Conservation (phyloP, 2,329 filamentous ascomycete species). For the Incumbomyces delicatus region DNA sequence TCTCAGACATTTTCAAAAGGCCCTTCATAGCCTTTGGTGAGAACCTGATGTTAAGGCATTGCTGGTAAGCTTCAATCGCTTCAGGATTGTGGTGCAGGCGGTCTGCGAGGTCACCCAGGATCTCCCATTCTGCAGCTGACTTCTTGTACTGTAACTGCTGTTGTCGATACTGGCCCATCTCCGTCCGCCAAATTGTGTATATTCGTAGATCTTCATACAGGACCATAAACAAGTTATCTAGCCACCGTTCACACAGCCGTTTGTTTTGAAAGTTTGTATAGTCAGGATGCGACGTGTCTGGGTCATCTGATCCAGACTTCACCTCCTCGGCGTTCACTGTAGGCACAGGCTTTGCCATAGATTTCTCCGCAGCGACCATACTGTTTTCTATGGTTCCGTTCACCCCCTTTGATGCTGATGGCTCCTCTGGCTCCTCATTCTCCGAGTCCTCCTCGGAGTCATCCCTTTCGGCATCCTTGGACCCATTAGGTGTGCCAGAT, state of each 20-base stretch:
- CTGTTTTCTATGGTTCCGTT: slow-evolving; percentile 26
- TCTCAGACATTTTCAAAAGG: slow-evolving; percentile 69
- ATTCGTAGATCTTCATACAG: slow-evolving; percentile 95
- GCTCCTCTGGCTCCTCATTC: slow-evolving; percentile 23
- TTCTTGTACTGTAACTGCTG: slow-evolving; percentile 96
- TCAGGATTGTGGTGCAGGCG: slow-evolving; percentile 87
- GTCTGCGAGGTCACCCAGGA: slow-evolving; percentile 83
- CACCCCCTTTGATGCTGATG: slow-evolving; percentile 22
- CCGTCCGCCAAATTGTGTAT: slow-evolving; percentile 98
- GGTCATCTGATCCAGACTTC: slow-evolving; percentile 63
- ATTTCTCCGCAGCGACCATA: slow-evolving; percentile 24
- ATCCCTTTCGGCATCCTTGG: slow-evolving; percentile 21
- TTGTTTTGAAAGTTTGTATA: slow-evolving; percentile 95
- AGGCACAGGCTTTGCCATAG: slow-evolving; percentile 69
- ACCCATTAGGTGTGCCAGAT: slow-evolving; percentile 52
- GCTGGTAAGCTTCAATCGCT: slow-evolving; percentile 83
- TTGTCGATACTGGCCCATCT: slow-evolving; percentile 89
- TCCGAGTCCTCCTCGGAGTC: slow-evolving; percentile 23
- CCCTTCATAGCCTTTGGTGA: slow-evolving; percentile 86
- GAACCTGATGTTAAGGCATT: slow-evolving; percentile 78
- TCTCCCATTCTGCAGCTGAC: slow-evolving; percentile 95
- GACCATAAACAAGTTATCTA: slow-evolving; percentile 98
- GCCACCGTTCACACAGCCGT: slow-evolving; percentile 90
- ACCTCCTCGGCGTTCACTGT: slow-evolving; percentile 67
- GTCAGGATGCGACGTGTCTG: slow-evolving; percentile 56